These are phyloP conservation scores for Penicillium sp. DNA, from an alignment of 2,329 filamentous ascomycete genomes.

Conservation along the genomic window DNA sequence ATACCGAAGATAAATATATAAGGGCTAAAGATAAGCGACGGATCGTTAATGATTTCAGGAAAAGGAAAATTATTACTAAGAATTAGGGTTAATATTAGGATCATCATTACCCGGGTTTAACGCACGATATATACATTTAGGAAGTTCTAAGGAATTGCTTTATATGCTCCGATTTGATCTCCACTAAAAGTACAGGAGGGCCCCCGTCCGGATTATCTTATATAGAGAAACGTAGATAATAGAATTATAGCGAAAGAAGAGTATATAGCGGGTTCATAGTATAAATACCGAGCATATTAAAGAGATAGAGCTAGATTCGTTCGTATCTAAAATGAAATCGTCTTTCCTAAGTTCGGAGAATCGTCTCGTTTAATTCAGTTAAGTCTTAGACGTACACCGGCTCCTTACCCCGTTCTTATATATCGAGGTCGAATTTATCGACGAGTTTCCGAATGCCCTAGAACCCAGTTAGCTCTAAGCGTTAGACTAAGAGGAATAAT, in stretches of 20 bases:
- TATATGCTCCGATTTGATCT: conserved; percentile 11
- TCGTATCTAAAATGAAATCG: conserved; percentile 19
- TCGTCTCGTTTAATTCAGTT: conserved; percentile 14
- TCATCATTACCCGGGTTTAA: not conserved
- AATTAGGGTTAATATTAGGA: not conserved
- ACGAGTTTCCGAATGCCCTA: conserved; percentile 13
- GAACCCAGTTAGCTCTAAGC: conserved; percentile 3
- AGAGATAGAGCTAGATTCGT: conserved; percentile 19
- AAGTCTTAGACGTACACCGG: conserved; percentile 18
- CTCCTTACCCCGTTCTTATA: not conserved
- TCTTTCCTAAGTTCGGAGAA: conserved; percentile 20
- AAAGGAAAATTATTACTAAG: conserved; percentile 15
- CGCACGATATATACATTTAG: conserved; percentile 9
- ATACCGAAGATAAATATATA: conserved; percentile 14
- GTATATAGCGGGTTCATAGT: conserved; percentile 14
- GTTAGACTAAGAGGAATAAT: conserved; percentile 1
- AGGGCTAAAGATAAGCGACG: conserved; percentile 14
- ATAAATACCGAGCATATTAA: conserved; percentile 16
- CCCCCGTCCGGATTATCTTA: conserved; percentile 14
- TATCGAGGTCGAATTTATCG: conserved; percentile 16
- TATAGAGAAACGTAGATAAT: conserved; percentile 17
- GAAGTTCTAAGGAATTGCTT: conserved; percentile 15
- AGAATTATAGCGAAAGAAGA: conserved; percentile 14
- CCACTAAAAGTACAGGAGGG: conserved; percentile 14
- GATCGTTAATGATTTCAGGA: conserved; percentile 14